Evolutionary conservation across 2,329 filamentous ascomycete species (phyloP).

Genomic region (Pseudohalonectria lignicola): DNA sequence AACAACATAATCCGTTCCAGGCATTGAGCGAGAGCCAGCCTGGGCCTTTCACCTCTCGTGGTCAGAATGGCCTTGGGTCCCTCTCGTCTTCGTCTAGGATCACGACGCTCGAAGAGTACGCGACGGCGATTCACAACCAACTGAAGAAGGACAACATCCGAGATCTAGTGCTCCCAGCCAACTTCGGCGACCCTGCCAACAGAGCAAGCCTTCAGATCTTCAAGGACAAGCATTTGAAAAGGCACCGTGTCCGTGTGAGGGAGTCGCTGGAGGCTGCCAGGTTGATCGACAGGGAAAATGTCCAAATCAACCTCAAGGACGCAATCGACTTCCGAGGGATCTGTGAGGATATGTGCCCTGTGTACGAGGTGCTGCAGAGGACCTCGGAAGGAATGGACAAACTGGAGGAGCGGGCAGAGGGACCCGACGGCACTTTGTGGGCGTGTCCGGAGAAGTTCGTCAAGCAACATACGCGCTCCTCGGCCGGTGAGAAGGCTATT

Average conservation of each 20-base stretch:
- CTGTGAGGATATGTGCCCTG: conserved; percentile 59
- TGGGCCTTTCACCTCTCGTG: neutral
- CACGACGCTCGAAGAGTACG: conserved; percentile 18
- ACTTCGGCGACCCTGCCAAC: conserved; percentile 40
- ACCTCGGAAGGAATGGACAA: conserved; percentile 51
- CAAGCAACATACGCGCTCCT: conserved; percentile 56
- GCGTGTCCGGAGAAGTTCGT: conserved; percentile 46
- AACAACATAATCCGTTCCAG: conserved; percentile 2
- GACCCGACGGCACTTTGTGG: conserved; percentile 29
- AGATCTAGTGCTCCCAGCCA: conserved; percentile 42
- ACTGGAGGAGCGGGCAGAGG: conserved; percentile 38
- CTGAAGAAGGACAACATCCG: conserved; percentile 42
- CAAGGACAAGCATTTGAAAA: conserved; percentile 39
- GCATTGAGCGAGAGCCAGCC: conserved; percentile 1
- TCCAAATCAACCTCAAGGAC: conserved; percentile 49
- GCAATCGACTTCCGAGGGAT: conserved; percentile 58
- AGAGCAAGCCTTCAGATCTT: conserved; percentile 42
- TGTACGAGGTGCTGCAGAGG: conserved; percentile 52
- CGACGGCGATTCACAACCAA: conserved; percentile 38
- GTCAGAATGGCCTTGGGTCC: neutral
- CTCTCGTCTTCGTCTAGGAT: neutral
- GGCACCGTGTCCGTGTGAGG: conserved; percentile 45
- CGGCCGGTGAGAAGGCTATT: conserved; percentile 56
- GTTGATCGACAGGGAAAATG: conserved; percentile 54
- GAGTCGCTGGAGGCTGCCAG: conserved; percentile 46